These are phyloP conservation scores for Eremothecium sinecaudum DNA, from an alignment of 1,139 yeast species.

Conservation along the genomic window DNA sequence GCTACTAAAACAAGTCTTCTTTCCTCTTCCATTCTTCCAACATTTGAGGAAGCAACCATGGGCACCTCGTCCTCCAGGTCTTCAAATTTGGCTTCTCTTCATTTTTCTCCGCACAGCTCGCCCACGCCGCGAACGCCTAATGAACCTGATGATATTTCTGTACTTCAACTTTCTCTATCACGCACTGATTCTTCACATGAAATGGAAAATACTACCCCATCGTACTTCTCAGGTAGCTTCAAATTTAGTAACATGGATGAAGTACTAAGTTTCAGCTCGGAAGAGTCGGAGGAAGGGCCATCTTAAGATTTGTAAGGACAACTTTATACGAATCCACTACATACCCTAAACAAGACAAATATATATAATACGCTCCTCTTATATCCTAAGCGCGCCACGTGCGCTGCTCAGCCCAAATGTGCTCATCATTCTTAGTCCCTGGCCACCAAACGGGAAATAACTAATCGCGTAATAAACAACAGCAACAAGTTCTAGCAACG, in stretches of 20 bases:
- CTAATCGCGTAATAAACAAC: conserved; percentile 82
- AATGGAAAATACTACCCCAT: conserved; percentile 1
- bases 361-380: background rate
- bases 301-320: too few species aligned
- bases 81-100: conserved; percentile 21
- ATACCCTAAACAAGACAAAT: too few species aligned
- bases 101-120: conserved; percentile 18
- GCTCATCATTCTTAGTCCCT: conserved; percentile 73
- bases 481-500: conserved; percentile 71
- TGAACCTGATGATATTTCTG: conserved; percentile 23
- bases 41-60: conserved; percentile 49
- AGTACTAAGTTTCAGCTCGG: conserved; percentile 6
- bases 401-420: conserved; percentile 68
- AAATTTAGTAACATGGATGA: conserved; percentile 11
- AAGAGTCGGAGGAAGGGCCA: too few species aligned
- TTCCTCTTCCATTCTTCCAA: conserved; percentile 35
- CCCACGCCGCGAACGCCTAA: conserved; percentile 13
- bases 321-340: too few species aligned
- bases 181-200: conserved; percentile 16
- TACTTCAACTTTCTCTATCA: conserved; percentile 26
- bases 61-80: conserved; percentile 29
- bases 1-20: conserved; percentile 32
- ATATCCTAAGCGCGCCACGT: conserved; percentile 29
- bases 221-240: conserved; percentile 5
- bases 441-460: conserved; percentile 93